Percentiles rank a stretch among this genome's conserved stretches.
These are phyloP conservation scores for Aspergillus sclerotiicarbonarius DNA, from an alignment of 495 filamentous ascomycete genomes.

Conservation along the genomic window DNA sequence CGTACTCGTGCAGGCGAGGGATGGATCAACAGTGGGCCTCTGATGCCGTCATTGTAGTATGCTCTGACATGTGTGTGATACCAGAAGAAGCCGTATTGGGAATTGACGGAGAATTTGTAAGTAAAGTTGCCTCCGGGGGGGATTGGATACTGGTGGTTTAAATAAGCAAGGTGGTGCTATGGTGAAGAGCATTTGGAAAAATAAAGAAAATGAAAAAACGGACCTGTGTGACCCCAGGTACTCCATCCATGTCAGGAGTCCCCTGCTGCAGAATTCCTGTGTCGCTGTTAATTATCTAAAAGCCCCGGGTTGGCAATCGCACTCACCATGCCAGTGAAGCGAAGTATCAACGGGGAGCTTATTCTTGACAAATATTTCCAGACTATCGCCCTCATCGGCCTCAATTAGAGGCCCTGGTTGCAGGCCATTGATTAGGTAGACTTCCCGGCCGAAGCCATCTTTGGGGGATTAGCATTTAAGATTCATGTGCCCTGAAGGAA, in stretches of 20 bases:
- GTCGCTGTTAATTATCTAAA: not conserved
- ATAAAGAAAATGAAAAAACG: no score
- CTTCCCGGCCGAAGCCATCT: constrained; percentile 20
- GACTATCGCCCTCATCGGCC: constrained; percentile 46
- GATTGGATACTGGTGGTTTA: constrained; percentile 47
- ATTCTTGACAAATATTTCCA: constrained; percentile 24
- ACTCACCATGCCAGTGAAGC: constrained; percentile 57
- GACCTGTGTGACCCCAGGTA: constrained; percentile 43
- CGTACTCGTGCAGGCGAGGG: constrained; percentile 11
- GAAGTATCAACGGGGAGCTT: constrained; percentile 26
- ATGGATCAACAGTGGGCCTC: constrained; percentile 12
- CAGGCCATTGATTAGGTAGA: constrained; percentile 49
- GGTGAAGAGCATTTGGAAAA: no score
- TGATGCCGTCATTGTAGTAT: constrained; percentile 54
- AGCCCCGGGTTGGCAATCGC: not conserved
- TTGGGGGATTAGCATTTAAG: not conserved
- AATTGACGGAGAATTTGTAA: constrained; percentile 43
- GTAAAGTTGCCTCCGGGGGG: constrained; percentile 43
- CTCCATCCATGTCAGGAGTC: constrained; percentile 39
- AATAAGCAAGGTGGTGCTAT: not conserved
- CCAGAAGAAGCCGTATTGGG: constrained; percentile 58
- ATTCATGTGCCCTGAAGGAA: no score
- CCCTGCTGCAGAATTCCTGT: constrained; percentile 31
- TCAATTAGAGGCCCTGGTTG: constrained; percentile 56
- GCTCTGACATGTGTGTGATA: constrained; percentile 60